Evolutionary conservation across 306 rosid genomes (phyloP), one percentile per base, ranked within the genome.

Genomic region (Abrus pulchellus): DNA sequence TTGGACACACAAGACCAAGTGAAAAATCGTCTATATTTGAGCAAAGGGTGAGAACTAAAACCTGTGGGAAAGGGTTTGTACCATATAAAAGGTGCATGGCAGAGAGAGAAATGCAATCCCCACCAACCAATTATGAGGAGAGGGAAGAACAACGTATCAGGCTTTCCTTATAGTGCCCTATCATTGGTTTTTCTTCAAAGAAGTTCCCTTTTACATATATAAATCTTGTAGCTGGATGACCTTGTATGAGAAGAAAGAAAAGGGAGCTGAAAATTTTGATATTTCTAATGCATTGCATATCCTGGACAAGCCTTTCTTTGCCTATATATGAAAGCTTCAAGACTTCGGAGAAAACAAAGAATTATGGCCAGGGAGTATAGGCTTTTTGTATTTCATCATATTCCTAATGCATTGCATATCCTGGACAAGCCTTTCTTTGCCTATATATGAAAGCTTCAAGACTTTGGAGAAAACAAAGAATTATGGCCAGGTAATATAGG

Each of bases 51-150:
- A 87, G 83, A 29, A 33, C 61, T 53, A 80, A 63, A 64, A 77
- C 80, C 50, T 74, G 68, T 53, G 80, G 73, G 3, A 86, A 83
- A 89, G 97, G 94, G 44, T 93, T 91, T 86, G 85, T 91, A 1
- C 97, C 97, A 61, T 91, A 91, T 48, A 93, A 93, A 87, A 89
- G 97, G 71, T 86, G 91, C 82, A 28, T 84, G 59, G 47, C 85
- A 71, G 88, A 82, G 80, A 85, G 86, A 74, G 88, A 83, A 10
- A 73, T 33, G 12, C 70, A 70, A 12, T 65, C 80, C 61, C 73
- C 82, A 28, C 5, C 63, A 54, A 36, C 82, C 10, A 68, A 61
- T 36, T 52, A 43, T 4, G 86, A 87, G 59, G 85, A 86, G 43
- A 76, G 91, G 52, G 86, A 90, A 49, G 88, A 75, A 75, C 83